Conservation (phyloP, 2,329 filamentous ascomycete genomes). For the Pseudocercospora cruenta region DNA sequence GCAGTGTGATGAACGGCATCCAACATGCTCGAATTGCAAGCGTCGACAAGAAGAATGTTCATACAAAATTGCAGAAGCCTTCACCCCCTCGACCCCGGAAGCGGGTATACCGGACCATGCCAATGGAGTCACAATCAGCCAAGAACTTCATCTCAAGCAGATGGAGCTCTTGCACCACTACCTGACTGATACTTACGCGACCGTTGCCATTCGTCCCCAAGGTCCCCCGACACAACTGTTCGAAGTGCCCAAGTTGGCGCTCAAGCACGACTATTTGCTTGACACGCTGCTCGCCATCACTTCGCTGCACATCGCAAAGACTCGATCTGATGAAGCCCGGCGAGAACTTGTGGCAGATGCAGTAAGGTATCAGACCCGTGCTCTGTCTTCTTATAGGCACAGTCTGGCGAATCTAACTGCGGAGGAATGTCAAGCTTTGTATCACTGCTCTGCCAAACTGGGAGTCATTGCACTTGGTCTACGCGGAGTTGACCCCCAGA, state of each 20-base stretch:
- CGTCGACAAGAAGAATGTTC: slow-evolving; percentile 30
- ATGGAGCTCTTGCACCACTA: slow-evolving; percentile 33
- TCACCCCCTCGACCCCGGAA: slow-evolving; percentile 19
- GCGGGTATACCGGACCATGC: slow-evolving; percentile 12
- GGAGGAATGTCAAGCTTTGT: slow-evolving; percentile 23
- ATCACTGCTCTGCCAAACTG: slow-evolving; percentile 24
- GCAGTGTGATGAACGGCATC: slow-evolving; percentile 27
- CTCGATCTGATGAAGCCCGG: slow-evolving; percentile 18
- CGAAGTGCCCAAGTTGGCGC: slow-evolving; percentile 27
- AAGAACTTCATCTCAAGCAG: slow-evolving; percentile 24
- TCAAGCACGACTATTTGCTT: slow-evolving; percentile 26
- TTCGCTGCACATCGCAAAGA: slow-evolving; percentile 27
- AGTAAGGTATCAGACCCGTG: slow-evolving; percentile 23
- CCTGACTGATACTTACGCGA: slow-evolving; percentile 24
- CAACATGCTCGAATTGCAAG: slow-evolving; percentile 27
- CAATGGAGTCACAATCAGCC: slow-evolving; percentile 6
- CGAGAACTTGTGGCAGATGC: slow-evolving; percentile 22
- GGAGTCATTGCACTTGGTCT: slow-evolving; percentile 26
- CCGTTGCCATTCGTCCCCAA: slow-evolving; percentile 14
- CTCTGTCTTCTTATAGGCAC: slow-evolving; percentile 23
- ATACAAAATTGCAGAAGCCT: slow-evolving; percentile 22
- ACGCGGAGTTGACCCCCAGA: slow-evolving; percentile 20
- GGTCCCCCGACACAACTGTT: slow-evolving; percentile 15
- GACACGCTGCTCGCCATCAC: slow-evolving; percentile 31
- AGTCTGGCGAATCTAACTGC: slow-evolving; percentile 20